These are phyloP conservation scores for Austroboletus novae-zelandiae DNA, from an alignment of 1,284 basidiomycete species.

Conservation along the genomic window DNA sequence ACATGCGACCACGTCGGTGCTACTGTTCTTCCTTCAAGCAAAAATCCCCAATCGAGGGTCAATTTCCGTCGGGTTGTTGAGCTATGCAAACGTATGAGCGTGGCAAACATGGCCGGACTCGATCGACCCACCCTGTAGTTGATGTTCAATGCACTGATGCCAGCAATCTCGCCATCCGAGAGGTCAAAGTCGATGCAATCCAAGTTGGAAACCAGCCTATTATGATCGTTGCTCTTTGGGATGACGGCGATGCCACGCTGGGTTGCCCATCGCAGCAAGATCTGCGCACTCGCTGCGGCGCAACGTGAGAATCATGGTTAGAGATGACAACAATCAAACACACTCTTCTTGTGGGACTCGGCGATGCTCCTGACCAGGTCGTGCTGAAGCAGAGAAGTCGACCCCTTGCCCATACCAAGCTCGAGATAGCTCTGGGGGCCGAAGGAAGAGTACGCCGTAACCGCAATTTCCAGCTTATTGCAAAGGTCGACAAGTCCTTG, in stretches of 20 bases:
- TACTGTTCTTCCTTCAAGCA: constrained; percentile 40
- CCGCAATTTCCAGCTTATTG: constrained; percentile 59
- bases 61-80: constrained; percentile 71
- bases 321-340: constrained; percentile 13
- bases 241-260: constrained; percentile 77
- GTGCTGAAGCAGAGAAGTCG: constrained; percentile 53
- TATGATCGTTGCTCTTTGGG: constrained; percentile 64
- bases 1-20: not conserved
- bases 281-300: constrained; percentile 52
- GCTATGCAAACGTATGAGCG: constrained; percentile 34
- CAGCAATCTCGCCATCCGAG: constrained; percentile 54
- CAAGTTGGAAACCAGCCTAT: constrained; percentile 62
- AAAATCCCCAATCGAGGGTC: constrained; percentile 65
- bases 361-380: constrained; percentile 49
- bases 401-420: constrained; percentile 53
- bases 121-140: constrained; percentile 52
- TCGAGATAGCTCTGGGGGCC: constrained; percentile 70
- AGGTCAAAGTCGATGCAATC: constrained; percentile 57
- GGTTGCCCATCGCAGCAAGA: constrained; percentile 77
- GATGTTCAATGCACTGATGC: constrained; percentile 61
- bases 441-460: constrained; percentile 82
- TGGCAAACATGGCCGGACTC: not conserved
- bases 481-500: constrained; percentile 58
- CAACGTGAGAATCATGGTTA: constrained; percentile 1
- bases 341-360: constrained; percentile 53